Evolutionary conservation across 1,284 basidiomycete genomes (phyloP), one percentile per base, ranked within the genome.

Genomic region (Quambalaria eucalypti): DNA sequence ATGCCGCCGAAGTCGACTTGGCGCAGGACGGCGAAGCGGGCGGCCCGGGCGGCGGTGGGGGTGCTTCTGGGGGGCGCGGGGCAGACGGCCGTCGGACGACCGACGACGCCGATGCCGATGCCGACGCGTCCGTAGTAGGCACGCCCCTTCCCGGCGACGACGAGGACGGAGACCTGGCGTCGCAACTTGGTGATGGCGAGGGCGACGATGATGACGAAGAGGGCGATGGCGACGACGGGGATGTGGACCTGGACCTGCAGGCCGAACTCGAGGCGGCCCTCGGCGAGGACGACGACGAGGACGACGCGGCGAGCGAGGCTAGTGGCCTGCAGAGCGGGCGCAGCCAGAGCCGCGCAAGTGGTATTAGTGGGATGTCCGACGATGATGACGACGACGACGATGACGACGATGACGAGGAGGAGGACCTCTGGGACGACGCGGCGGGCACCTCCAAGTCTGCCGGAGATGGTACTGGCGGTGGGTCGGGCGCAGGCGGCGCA

Each of bases 191-290:
- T 48, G 65, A 73, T 19, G 64, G 64, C 0, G 62, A 64, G 25
- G 83, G 79, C 21, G 55, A 58, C 21, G 44, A 25, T 58, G 53
- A 5, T 59, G 60, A 21, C 54, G 61, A 66, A 0, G 62, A 64
- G 28, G 84, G 81, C 1, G 85, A 84, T 25, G 83, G 79, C 39
- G 56, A 55, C 23, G 83, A 83, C 3, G 83, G 86, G 68, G 85
- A 88, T 60, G 75, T 77, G 14, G 78, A 78, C 50, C 75, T 76
- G 46, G 77, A 77, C 47, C 63, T 78, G 14, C 77, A 77, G 12
- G 77, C 76, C 0, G 77, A 78, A 59, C 66, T 78, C 12, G 76
- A 75, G 83, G 85, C 26, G 72, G 12, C 51, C 3, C 58, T 63
- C 21, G 69, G 50, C 52, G 65, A 54, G 64, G 30, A 83, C 61